Conservation (phyloP, 2,329 filamentous ascomycete genomes). For the Paecilomyces sp. region DNA sequence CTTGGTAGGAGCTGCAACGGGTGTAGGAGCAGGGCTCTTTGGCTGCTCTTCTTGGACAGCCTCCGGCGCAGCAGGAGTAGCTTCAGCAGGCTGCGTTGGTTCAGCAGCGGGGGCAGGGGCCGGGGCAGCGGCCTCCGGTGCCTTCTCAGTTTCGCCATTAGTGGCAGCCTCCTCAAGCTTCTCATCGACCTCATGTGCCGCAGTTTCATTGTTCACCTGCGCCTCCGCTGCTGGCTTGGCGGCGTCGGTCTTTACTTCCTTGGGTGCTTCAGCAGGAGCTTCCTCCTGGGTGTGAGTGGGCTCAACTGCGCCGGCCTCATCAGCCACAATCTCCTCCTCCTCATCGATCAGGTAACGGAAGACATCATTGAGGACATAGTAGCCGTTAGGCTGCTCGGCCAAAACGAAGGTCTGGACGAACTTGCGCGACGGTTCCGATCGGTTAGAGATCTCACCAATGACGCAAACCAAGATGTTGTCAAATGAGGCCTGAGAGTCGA, state of each 20-base stretch:
- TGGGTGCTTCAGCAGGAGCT: conserved; percentile 26
- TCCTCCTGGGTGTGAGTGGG: conserved; percentile 32
- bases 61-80: conserved; percentile 33
- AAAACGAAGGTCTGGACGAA: conserved; percentile 98
- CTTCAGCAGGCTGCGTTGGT: conserved; percentile 16
- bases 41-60: conserved; percentile 54
- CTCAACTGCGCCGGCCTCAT: conserved; percentile 25
- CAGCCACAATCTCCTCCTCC: conserved; percentile 50
- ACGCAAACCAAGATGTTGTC: conserved; percentile 96
- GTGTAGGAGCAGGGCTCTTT: conserved; percentile 52
- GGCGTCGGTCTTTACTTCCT: conserved; percentile 36
- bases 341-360: conserved; percentile 89
- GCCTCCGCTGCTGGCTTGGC: conserved; percentile 33
- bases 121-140: conserved; percentile 23
- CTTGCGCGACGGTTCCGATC: conserved; percentile 81
- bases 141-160: conserved; percentile 35
- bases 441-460: conserved; percentile 96
- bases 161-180: conserved; percentile 62
- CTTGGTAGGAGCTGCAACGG: conserved; percentile 43
- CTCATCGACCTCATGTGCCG: conserved; percentile 58
- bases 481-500: conserved; percentile 89
- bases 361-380: conserved; percentile 98
- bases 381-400: conserved; percentile 90
- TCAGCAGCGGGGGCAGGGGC: conserved; percentile 24
- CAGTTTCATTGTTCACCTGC: conserved; percentile 33